Conservation (phyloP, 78 protist genomes). For the Dictyostelium citrinum region DNA sequence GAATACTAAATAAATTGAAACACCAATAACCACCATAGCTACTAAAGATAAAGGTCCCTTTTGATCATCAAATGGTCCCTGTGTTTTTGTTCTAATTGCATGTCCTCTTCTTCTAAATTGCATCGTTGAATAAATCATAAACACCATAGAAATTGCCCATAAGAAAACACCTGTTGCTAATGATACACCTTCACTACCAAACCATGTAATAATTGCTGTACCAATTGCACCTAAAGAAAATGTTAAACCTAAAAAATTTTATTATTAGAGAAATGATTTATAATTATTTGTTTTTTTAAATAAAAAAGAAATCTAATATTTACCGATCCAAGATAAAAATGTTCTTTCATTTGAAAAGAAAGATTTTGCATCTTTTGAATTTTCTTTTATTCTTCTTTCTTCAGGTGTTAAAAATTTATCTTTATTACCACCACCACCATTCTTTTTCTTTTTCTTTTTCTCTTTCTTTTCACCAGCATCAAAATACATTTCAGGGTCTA, state of each 20-base stretch:
- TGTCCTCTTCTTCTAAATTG: conserved; percentile 61
- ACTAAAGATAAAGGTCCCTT: conserved; percentile 65
- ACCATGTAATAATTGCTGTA: conserved; percentile 65
- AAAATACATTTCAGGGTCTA: not conserved
- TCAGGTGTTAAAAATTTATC: conserved; percentile 49
- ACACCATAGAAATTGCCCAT: conserved; percentile 34
- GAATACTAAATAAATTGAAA: conserved; percentile 62
- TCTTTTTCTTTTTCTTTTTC: conserved; percentile 36
- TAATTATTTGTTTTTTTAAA: no score
- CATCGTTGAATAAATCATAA: conserved; percentile 54
- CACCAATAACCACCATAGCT: conserved; percentile 62
- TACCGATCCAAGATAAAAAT: conserved; percentile 64
- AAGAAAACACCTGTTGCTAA: conserved; percentile 62
- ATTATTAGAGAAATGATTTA: no score
- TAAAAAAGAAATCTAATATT: not conserved
- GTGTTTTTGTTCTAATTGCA: conserved; percentile 65
- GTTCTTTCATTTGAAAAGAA: conserved; percentile 75
- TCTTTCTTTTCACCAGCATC: not conserved
- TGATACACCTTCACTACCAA: conserved; percentile 76
- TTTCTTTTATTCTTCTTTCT: conserved; percentile 69
- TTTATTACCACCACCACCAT: not conserved
- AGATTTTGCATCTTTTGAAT: conserved; percentile 67
- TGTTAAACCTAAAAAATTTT: conserved; percentile 26
- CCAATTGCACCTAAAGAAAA: conserved; percentile 74
- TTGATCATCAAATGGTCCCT: conserved; percentile 78